Percentiles rank a stretch among this genome's conserved stretches.
Conservation (phyloP, 306 rosid genomes). For the Rosa persica region DNA sequence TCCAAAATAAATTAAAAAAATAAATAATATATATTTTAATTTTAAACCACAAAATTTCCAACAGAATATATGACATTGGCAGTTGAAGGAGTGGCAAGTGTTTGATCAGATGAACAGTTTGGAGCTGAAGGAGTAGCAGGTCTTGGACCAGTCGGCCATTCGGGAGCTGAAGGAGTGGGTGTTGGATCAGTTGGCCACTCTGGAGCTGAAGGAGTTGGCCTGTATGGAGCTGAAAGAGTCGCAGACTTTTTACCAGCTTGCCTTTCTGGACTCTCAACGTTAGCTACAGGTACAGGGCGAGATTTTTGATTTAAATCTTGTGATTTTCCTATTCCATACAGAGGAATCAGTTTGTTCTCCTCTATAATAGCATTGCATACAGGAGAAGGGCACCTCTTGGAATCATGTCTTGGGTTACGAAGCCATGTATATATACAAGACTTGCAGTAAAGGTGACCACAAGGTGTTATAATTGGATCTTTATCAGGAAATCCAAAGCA, state of each 20-base stretch:
- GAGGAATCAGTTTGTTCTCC: constrained; percentile 21
- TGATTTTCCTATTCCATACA: constrained; percentile 22
- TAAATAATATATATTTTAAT: too few species aligned
- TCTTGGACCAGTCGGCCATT: background rate
- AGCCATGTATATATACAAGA: constrained; percentile 21
- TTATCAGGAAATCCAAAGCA: constrained; percentile 19
- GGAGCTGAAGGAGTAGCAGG: background rate
- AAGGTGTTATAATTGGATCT: constrained; percentile 22
- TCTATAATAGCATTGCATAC: constrained; percentile 10
- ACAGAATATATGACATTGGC: background rate
- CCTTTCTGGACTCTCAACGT: background rate
- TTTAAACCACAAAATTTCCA: too few species aligned
- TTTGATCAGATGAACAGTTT: background rate
- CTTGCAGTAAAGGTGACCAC: constrained; percentile 29
- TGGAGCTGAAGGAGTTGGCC: background rate
- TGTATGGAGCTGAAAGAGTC: background rate
- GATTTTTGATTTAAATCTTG: background rate
- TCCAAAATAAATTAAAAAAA: too few species aligned
- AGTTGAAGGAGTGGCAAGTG: background rate
- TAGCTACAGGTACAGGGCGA: background rate
- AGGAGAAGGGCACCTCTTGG: constrained; percentile 1
- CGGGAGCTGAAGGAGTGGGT: background rate
- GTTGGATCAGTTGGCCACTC: background rate
- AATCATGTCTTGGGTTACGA: background rate
- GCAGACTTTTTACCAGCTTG: background rate